Percentiles rank a stretch among this genome's conserved stretches.
Conservation (phyloP, 495 filamentous ascomycete genomes). For the Lichina pygmaea region DNA sequence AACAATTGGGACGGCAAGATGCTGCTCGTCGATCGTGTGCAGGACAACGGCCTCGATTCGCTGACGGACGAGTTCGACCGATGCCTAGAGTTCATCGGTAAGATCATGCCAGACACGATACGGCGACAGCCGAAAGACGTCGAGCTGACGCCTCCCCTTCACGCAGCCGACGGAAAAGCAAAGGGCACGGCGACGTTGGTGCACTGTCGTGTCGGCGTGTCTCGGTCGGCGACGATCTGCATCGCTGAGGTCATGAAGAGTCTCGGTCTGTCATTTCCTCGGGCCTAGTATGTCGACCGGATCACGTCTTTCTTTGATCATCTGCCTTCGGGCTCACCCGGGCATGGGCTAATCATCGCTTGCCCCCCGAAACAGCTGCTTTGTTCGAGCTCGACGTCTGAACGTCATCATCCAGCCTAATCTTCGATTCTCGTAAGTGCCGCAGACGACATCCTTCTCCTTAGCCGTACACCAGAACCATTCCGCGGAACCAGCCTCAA, state of each 20-base stretch:
- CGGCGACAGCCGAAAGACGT: not conserved
- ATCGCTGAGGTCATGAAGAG: slow-evolving; percentile 91
- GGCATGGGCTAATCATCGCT: slow-evolving; percentile 2
- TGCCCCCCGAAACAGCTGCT: slow-evolving; percentile 28
- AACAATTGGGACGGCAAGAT: slow-evolving; percentile 46
- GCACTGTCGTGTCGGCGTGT: slow-evolving; percentile 90
- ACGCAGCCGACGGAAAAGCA: slow-evolving; percentile 40
- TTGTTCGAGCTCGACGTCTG: slow-evolving; percentile 69
- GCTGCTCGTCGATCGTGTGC: slow-evolving; percentile 55
- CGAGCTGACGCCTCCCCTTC: not conserved
- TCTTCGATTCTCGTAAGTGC: slow-evolving; percentile 33
- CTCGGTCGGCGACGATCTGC: slow-evolving; percentile 84
- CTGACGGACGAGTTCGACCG: slow-evolving; percentile 65
- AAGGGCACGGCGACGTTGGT: slow-evolving; percentile 72
- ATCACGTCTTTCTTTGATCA: not conserved
- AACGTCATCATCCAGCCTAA: slow-evolving; percentile 52
- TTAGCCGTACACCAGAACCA: no score
- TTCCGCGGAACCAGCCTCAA: no score
- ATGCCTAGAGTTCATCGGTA: slow-evolving; percentile 82
- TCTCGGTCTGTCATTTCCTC: slow-evolving; percentile 54
- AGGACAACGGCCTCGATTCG: slow-evolving; percentile 91
- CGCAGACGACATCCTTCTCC: no score
- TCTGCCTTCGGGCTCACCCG: not conserved
- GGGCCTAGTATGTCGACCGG: slow-evolving; percentile 42
- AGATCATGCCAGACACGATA: not conserved